Base-by-base conservation (phyloP, 1,284 basidiomycete species). In the Takashimella tepidaria region DNA sequence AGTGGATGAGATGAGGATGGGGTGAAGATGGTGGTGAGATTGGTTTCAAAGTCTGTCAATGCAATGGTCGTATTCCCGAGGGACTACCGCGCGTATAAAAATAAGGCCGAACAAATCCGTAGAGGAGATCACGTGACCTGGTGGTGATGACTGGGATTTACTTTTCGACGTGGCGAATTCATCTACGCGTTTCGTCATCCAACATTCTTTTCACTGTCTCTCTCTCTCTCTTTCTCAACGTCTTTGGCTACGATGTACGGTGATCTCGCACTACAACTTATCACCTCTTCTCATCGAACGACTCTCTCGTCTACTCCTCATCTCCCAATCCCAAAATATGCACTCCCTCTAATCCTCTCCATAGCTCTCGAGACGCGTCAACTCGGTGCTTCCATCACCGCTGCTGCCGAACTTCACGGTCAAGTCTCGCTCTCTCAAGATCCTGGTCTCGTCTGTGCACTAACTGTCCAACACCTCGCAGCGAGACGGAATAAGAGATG, bases 401-500 rank as follows among this genome's bases (percentile, higher is more conserved):
- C 62, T 10, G 67, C 75, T 6, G 68, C 74, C 23, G 64, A 69
- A 51, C 46, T 48, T 41, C 56, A 68, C 57, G 66, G 67, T 58
- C 62, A 67, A 76, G 51, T 69, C 45, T 62, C 64, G 40, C 61
- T 72, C 42, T 69, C 70, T 5, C 67, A 72, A 62, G 67, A 77
- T 76, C 50, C 77, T 73, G 60, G 67, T 25, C 63, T 79, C 23
- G 76, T 88, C 12, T 86, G 88, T 23, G 83, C 86, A 22, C 78
- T 95, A 51, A 83, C 92, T 49, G 83, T 97, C 63, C 85, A 88
- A 66, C 90, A 96, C 72, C 87, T 92, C 6, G 84, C 89, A 23
- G 87, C 93, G 57, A 80, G 85, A 45, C 83, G 92, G 60, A 96
- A 97, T 79, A 95, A 96, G 73, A 86, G 95, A 13, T 92, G 90